Evolutionary conservation across 23 red algal species (phyloP).

Genomic region (Agarophyton chilense): DNA sequence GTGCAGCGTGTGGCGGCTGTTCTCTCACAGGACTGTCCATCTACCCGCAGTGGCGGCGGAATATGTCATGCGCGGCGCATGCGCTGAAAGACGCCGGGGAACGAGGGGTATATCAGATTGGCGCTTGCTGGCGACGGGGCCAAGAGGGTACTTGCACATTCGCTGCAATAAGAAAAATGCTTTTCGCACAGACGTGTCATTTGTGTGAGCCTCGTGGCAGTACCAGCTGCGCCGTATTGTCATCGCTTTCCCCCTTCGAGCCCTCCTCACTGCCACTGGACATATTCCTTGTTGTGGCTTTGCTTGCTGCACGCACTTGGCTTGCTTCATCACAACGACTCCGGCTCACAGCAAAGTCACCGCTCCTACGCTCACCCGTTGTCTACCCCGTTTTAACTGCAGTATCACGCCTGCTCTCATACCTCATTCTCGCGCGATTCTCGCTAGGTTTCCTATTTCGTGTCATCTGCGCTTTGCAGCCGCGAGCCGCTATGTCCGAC

Average conservation of each 20-base stretch:
- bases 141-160: background rate
- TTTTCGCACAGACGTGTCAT: slow-evolving; percentile 1
- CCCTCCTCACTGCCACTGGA: background rate
- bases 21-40: too few relatives aligned
- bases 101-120: too few relatives aligned
- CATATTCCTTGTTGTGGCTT: slow-evolving; percentile 2
- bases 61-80: too few relatives aligned
- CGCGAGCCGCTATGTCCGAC: background rate
- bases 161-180: slow-evolving; percentile 11
- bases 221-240: background rate
- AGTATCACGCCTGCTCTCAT: background rate
- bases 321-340: background rate
- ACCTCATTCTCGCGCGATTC: background rate
- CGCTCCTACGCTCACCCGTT: background rate
- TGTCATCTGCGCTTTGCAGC: background rate
- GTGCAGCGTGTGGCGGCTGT: too few relatives aligned
- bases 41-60: too few relatives aligned
- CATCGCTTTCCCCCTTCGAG: background rate
- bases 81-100: too few relatives aligned
- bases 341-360: background rate
- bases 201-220: background rate
- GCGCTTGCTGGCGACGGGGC: too few relatives aligned
- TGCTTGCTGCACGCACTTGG: background rate
- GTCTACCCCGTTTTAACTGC: background rate
- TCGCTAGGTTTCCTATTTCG: background rate